Percentiles rank a stretch among this genome's conserved stretches.
These are phyloP conservation scores for Exophiala sp. DNA, from an alignment of 2,329 filamentous ascomycete species.

Conservation along the genomic window DNA sequence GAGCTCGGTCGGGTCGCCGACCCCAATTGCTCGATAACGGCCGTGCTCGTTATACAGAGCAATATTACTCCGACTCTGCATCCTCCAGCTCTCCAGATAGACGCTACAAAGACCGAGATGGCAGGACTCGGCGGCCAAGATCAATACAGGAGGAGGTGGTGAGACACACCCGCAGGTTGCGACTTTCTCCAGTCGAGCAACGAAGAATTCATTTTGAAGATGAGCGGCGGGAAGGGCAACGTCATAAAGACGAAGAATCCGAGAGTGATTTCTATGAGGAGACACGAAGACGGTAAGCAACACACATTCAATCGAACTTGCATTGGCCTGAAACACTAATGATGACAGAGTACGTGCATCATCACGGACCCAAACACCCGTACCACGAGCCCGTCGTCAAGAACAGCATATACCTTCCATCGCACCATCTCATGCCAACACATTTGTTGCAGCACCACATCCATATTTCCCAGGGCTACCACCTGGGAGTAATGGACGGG, in stretches of 20 bases:
- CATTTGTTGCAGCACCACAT: neutral
- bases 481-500: neutral
- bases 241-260: neutral
- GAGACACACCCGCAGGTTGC: slow-evolving; percentile 4
- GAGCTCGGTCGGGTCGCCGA: slow-evolving; percentile 3
- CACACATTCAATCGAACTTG: neutral
- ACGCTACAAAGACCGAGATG: neutral
- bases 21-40: neutral
- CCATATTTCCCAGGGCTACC: neutral
- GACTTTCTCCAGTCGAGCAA: slow-evolving; percentile 11
- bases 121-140: slow-evolving; percentile 1
- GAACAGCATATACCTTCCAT: neutral
- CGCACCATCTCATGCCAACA: neutral
- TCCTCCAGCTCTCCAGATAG: slow-evolving; percentile 2
- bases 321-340: neutral
- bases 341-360: neutral
- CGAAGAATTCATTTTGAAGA: slow-evolving; percentile 1
- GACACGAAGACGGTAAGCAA: neutral
- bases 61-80: slow-evolving; percentile 6
- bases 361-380: neutral
- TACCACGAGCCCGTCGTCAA: too few species aligned
- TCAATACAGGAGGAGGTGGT: neutral
- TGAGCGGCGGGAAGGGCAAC: neutral
- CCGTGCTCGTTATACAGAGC: neutral
- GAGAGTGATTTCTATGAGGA: slow-evolving; percentile 8